phyloP scores from a whole-genome alignment of 2,329 filamentous ascomycete species.

The Paracoccidioides brasiliensis region DNA sequence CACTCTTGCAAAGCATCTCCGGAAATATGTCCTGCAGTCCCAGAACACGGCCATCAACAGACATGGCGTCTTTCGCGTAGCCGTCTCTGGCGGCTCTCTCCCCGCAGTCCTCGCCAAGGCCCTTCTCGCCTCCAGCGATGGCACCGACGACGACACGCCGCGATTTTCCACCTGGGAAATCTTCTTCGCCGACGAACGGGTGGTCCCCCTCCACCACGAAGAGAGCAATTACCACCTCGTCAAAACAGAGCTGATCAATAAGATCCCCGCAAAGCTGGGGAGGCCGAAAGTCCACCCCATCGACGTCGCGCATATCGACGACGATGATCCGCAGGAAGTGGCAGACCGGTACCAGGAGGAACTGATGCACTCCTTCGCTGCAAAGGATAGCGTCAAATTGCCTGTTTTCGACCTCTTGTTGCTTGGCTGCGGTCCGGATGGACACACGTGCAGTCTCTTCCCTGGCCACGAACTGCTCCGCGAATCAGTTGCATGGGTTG shows the following conservation, averaged over 20 bases:
- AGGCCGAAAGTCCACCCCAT: conserved; percentile 68
- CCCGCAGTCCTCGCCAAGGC: conserved; percentile 78
- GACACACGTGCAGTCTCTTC: conserved; percentile 94
- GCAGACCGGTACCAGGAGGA: conserved; percentile 88
- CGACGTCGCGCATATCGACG: conserved; percentile 50
- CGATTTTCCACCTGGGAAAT: conserved; percentile 88
- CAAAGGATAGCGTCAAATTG: conserved; percentile 82
- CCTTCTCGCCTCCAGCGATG: conserved; percentile 48
- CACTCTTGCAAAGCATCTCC: conserved; percentile 62
- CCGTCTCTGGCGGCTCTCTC: conserved; percentile 84
- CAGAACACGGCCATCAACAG: conserved; percentile 69
- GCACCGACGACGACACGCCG: conserved; percentile 46
- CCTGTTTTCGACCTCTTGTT: conserved; percentile 92
- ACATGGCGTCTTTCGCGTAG: conserved; percentile 78
- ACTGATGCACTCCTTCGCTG: conserved; percentile 74
- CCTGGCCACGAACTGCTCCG: conserved; percentile 76
- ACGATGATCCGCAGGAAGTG: conserved; percentile 79
- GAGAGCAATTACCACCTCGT: conserved; percentile 91
- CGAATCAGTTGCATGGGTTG: conserved; percentile 82
- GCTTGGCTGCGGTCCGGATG: conserved; percentile 87
- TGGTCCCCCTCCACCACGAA: conserved; percentile 76
- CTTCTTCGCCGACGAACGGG: conserved; percentile 96
- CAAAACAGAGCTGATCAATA: conserved; percentile 76
- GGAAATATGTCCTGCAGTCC: conserved; percentile 66
- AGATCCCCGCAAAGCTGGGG: conserved; percentile 57